Percentiles rank a stretch among this genome's conserved stretches.
Conservation (phyloP, 1,284 basidiomycete genomes). For the Cryptococcus maquisensis region DNA sequence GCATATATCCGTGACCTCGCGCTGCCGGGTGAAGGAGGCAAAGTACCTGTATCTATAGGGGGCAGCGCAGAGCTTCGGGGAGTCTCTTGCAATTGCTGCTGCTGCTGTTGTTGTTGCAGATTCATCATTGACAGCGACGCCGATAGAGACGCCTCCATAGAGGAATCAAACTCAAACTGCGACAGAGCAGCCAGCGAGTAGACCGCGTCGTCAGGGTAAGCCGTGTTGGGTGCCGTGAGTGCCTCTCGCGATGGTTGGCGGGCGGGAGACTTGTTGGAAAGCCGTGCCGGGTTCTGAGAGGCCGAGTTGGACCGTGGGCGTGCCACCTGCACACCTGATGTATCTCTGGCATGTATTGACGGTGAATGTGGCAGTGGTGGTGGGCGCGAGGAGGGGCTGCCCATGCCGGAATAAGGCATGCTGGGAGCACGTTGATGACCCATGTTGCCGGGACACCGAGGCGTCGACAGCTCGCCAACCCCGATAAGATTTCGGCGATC, state of each 20-base stretch:
- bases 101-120: background rate
- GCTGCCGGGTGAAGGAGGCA: conserved; percentile 27
- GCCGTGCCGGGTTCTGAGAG: conserved; percentile 5
- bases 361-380: background rate
- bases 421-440: conserved; percentile 40
- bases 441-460: conserved; percentile 64
- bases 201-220: conserved; percentile 11
- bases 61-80: background rate
- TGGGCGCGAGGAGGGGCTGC: background rate
- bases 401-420: conserved; percentile 35
- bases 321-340: background rate
- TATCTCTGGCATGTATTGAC: background rate
- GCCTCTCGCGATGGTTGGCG: conserved; percentile 2
- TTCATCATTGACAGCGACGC: conserved; percentile 28
- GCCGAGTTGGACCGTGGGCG: conserved; percentile 5
- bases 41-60: background rate
- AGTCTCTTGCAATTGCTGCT: conserved; percentile 2
- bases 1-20: conserved; percentile 42
- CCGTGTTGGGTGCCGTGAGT: conserved; percentile 2
- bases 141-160: conserved; percentile 35
- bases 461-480: conserved; percentile 95
- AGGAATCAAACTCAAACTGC: conserved; percentile 40
- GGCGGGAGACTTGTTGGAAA: conserved; percentile 10
- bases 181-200: conserved; percentile 26
- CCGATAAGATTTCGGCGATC: conserved; percentile 86